These are phyloP conservation scores for Mycena olivaceomarginata DNA, from an alignment of 768 basidiomycete species.

Conservation along the genomic window DNA sequence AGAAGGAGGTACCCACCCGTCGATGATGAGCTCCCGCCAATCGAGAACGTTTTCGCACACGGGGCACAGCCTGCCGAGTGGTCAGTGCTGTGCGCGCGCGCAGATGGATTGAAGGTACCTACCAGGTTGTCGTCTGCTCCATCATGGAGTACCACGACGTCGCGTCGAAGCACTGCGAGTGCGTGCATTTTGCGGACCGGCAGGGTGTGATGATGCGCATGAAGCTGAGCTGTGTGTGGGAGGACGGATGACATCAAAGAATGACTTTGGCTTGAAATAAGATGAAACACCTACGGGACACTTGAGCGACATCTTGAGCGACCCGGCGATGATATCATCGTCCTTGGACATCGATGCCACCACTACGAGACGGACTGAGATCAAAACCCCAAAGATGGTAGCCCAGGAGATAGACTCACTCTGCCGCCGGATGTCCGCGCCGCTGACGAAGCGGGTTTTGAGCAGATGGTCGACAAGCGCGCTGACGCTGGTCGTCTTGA, in stretches of 20 bases:
- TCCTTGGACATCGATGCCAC: conserved; percentile 65
- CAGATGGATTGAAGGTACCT: background rate
- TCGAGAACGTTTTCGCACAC: conserved; percentile 79
- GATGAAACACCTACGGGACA: conserved; percentile 74
- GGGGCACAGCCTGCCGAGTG: conserved; percentile 69
- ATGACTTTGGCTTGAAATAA: background rate
- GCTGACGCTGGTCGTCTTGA: conserved; percentile 73
- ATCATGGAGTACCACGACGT: conserved; percentile 83
- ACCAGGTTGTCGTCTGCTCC: conserved; percentile 85
- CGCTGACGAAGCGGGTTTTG: conserved; percentile 70
- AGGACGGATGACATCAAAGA: background rate
- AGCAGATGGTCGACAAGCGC: conserved; percentile 73
- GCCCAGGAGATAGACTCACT: conserved; percentile 61
- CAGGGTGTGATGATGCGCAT: conserved; percentile 77
- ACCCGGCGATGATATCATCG: conserved; percentile 82
- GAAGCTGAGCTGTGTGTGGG: conserved; percentile 76
- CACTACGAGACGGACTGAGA: conserved; percentile 54
- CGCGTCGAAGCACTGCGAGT: conserved; percentile 87
- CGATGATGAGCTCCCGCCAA: conserved; percentile 79
- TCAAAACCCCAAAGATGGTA: background rate
- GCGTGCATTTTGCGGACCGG: conserved; percentile 77
- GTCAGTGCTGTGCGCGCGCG: background rate
- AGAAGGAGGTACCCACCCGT: conserved; percentile 67
- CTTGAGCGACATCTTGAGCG: conserved; percentile 79
- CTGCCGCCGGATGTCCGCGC: conserved; percentile 67